These are phyloP conservation scores for Tagetes erecta DNA, from an alignment of 129 eudicot species.

Conservation along the genomic window DNA sequence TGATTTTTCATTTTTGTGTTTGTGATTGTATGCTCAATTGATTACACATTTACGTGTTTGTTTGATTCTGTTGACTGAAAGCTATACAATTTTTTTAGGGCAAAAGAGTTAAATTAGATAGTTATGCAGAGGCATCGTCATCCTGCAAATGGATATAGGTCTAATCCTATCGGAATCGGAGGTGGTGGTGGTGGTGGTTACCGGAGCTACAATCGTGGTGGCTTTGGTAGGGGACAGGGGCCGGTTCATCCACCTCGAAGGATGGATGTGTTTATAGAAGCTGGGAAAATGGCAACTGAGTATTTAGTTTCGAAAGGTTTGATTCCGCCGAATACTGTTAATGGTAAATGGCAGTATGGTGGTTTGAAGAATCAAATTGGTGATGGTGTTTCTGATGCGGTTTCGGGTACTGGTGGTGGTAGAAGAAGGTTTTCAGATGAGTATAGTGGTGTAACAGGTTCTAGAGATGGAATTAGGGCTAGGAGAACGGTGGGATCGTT, in stretches of 20 bases:
- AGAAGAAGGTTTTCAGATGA: constrained; percentile 54
- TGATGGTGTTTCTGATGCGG: constrained; percentile 43
- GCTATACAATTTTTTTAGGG: constrained; percentile 18
- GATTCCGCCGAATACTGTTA: constrained; percentile 54
- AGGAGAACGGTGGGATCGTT: constrained; percentile 55
- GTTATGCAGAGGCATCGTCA: constrained; percentile 56
- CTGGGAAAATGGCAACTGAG: constrained; percentile 84
- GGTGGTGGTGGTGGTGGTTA: constrained; percentile 47
- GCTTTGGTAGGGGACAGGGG: constrained; percentile 65
- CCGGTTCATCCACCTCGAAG: constrained; percentile 43
- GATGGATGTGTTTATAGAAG: constrained; percentile 77
- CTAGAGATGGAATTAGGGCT: constrained; percentile 45
- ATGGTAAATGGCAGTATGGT: constrained; percentile 63
- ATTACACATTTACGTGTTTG: constrained; percentile 13
- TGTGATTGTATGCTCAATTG: constrained; percentile 16
- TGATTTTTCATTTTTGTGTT: not conserved
- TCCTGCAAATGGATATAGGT: constrained; percentile 69
- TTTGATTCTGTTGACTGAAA: constrained; percentile 21
- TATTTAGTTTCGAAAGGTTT: constrained; percentile 82
- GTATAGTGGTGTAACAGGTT: constrained; percentile 28
- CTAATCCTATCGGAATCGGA: constrained; percentile 60
- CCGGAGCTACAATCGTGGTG: constrained; percentile 62
- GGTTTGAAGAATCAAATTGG: constrained; percentile 53
- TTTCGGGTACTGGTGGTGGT: constrained; percentile 43
- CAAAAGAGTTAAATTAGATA: not conserved